Conservation (phyloP, 139 green algal genomes). For the Coelastrella sp. region DNA sequence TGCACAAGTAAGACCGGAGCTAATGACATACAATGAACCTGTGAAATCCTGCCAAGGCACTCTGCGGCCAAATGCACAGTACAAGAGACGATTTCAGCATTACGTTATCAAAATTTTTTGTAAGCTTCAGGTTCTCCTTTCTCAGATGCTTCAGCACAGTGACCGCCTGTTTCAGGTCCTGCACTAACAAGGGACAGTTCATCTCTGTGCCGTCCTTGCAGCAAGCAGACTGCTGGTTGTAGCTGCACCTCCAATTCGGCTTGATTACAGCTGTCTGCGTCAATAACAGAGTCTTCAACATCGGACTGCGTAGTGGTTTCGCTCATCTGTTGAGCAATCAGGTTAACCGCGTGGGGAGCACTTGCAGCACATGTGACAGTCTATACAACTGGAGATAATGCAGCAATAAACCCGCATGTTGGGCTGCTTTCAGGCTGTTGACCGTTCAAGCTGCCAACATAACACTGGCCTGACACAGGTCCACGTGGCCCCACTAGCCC, state of each 20-base stretch:
- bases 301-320: neutral
- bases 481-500: too few species aligned
- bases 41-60: too few species aligned
- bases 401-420: neutral
- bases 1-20: slow-evolving; percentile 28
- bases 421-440: too few species aligned
- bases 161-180: slow-evolving; percentile 25
- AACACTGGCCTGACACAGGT: too few species aligned
- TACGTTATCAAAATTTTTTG: slow-evolving; percentile 75
- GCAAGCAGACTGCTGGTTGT: neutral
- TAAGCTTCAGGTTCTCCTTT: slow-evolving; percentile 65
- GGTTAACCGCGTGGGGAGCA: neutral
- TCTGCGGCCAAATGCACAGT: too few species aligned
- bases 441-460: too few species aligned
- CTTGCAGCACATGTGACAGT: neutral
- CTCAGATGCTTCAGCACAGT: slow-evolving; percentile 32
- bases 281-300: neutral
- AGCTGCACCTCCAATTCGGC: neutral
- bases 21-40: too few species aligned
- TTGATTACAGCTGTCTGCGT: neutral
- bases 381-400: neutral
- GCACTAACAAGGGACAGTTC: slow-evolving; percentile 10
- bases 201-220: neutral
- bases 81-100: neutral
- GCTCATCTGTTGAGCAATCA: too few species aligned